Evolutionary conservation across 108 stramenopile genomes (phyloP), one percentile per base, ranked within the genome.

Genomic region (Skeletonema menzelii): DNA sequence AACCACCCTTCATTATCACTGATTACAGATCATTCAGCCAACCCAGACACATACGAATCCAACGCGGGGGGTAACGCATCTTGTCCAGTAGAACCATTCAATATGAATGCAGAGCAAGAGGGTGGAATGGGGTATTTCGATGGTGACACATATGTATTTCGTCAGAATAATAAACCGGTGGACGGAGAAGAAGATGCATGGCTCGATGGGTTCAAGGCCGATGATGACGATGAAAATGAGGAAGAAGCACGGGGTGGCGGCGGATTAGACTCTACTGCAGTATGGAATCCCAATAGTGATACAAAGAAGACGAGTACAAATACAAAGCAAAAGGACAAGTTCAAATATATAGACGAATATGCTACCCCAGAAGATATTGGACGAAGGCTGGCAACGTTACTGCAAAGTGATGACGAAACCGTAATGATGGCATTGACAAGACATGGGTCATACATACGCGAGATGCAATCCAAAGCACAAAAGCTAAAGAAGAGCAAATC

Each of bases 91-190:
- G 94, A 95, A 79, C 90, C 94, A 5, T 95, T 95, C 78, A 86
- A 95, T 63, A 90, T 95, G 88, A 74, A 88, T 30, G 70, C 87
- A 20, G 94, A 95, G 68, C 65, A 80, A 46, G 82, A 86, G n/a
- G 83, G 91, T 58, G 94, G 94, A 8, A 80, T 74, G 59, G 93
- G 93, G 31, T 94, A 85, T 65, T 94, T 94, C 69, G 93, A 90
- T 40, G 92, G 92, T 26, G 92, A 91, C 69, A 94, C 92, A 8
- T 94, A 94, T 56, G 77, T 94, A 26, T 94, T 91, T 76, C 87
- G 92, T 24, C 78, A 79, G 47, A 73, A 77, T 37, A 22, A 34
- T 0, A 69, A 63, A 20, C 70, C 35, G 3, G 70, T 49, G 15
- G 88, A 87, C 13, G 88, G 75, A 26, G 92, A 90, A 66, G 82